Conservation (phyloP, 2,329 filamentous ascomycete genomes). For the Xylaria sp. region DNA sequence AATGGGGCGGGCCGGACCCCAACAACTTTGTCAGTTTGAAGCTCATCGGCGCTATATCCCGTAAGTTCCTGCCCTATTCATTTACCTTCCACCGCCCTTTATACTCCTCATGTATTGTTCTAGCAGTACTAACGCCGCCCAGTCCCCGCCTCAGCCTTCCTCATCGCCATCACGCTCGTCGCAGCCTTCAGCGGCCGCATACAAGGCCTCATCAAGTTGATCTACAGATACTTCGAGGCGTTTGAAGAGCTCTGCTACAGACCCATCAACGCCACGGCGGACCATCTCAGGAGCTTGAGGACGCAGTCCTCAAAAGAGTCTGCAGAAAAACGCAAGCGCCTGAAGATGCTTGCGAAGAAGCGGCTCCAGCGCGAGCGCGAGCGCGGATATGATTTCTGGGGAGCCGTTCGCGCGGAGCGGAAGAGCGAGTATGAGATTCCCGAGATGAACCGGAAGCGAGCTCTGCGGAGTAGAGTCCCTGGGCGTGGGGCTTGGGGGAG, state of each 20-base stretch:
- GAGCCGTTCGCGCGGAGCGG: constrained; percentile 50
- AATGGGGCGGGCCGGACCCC: constrained; percentile 63
- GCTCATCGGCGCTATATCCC: constrained; percentile 60
- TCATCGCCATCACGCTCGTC: constrained; percentile 64
- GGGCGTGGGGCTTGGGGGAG: constrained; percentile 40
- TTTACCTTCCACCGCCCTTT: constrained; percentile 9
- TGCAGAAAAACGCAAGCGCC: constrained; percentile 40
- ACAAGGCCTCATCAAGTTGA: constrained; percentile 48
- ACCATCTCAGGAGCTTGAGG: constrained; percentile 44
- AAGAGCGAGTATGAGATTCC: constrained; percentile 52
- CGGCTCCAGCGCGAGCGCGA: constrained; percentile 45
- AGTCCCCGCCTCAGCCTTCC: constrained; percentile 58
- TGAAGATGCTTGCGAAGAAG: constrained; percentile 41
- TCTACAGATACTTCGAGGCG: constrained; percentile 38
- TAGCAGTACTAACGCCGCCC: neutral
- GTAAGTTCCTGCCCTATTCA: constrained; percentile 42
- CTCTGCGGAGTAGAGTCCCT: constrained; percentile 31
- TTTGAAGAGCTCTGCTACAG: constrained; percentile 41
- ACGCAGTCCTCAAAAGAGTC: constrained; percentile 45
- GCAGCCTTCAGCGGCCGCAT: constrained; percentile 66
- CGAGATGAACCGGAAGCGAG: constrained; percentile 50
- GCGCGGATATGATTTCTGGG: constrained; percentile 56
- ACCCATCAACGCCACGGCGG: constrained; percentile 9
- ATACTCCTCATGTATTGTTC: too few relatives aligned
- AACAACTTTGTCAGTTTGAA: constrained; percentile 57